phyloP scores from a whole-genome alignment of 2,329 filamentous ascomycete genomes.

The Phialophora expanda region DNA sequence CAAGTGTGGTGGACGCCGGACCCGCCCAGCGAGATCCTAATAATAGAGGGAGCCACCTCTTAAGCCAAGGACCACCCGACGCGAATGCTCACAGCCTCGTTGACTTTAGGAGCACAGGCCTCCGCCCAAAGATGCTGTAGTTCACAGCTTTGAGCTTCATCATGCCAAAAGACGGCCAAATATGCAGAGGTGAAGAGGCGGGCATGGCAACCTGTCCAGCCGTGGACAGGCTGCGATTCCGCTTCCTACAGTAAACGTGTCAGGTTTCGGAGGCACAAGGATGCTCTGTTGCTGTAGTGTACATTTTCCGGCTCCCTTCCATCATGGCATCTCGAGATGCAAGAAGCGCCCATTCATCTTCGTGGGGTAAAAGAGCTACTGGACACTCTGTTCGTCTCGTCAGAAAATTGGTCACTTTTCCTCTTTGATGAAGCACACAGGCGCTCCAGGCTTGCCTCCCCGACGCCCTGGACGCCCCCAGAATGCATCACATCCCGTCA shows the following conservation, averaged over 20 bases:
- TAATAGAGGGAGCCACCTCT: slow-evolving; percentile 15
- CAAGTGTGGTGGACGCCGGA: neutral
- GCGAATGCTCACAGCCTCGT: neutral
- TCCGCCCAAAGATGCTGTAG: neutral
- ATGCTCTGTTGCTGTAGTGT: neutral
- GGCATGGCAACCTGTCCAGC: too few relatives aligned
- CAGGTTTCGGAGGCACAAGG: too few relatives aligned
- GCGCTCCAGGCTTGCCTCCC: too few relatives aligned
- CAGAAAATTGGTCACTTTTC: neutral
- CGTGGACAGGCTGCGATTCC: too few relatives aligned
- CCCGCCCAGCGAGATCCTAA: slow-evolving; percentile 2
- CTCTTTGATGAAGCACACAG: neutral
- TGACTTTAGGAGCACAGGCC: neutral
- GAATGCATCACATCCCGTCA: neutral
- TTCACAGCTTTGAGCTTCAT: neutral
- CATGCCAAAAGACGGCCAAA: neutral
- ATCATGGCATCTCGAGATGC: neutral
- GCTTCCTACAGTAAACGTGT: too few relatives aligned
- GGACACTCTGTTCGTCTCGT: neutral
- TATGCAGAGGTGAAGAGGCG: neutral
- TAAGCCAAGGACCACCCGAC: neutral
- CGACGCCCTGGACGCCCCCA: neutral
- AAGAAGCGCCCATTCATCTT: neutral
- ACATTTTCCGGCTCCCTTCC: neutral
- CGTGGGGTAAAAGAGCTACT: neutral